Base-by-base conservation (phyloP, 106 monocot species). In the Xerophyta viscosa region DNA sequence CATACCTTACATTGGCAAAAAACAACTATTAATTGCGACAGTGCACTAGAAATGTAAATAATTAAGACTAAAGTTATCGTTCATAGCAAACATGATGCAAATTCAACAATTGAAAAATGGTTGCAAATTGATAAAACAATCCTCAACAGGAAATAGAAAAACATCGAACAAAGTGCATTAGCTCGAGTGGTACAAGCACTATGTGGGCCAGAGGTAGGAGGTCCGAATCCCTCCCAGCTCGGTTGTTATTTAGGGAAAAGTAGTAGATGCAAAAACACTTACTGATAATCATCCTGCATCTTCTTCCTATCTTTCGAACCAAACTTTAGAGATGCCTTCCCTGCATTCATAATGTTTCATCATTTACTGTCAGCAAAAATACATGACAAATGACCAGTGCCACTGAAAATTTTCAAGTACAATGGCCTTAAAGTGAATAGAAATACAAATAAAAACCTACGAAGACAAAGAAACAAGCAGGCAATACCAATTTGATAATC, bases 401-500 rank as follows among this genome's bases (percentile, higher is more conserved):
- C n/a, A n/a, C n/a, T n/a, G n/a, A n/a, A n/a, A n/a, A n/a, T n/a
- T n/a, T n/a, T n/a, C n/a, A n/a, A n/a, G n/a, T n/a, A n/a, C n/a
- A n/a, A n/a, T n/a, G 33, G 33, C 33, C 5, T 33, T 33, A 33
- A 33, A 2, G 20, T 3, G 15, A 28, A 41, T 21, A 41, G 4
- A 22, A 19, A 48, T 20, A 41, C 0, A 28, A 52, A 11, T 1
- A 31, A 15, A 37, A 52, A 58, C 30, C 22, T 46, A 23, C 21
- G 4, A 49, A 58, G 23, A 57, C 5, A 33, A 33, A 6, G 33
- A 33, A n/a, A n/a, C 11, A 33, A n/a, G n/a, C n/a, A n/a, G 26
- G 26, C 20, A 6, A 2, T 79, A 93, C 94, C 94, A 59, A 84
- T 94, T 76, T 94, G 94, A 72, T 94, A 71, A n/a, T 94, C 88